phyloP scores from a whole-genome alignment of 768 basidiomycete species.

The Termitomyces sp. region DNA sequence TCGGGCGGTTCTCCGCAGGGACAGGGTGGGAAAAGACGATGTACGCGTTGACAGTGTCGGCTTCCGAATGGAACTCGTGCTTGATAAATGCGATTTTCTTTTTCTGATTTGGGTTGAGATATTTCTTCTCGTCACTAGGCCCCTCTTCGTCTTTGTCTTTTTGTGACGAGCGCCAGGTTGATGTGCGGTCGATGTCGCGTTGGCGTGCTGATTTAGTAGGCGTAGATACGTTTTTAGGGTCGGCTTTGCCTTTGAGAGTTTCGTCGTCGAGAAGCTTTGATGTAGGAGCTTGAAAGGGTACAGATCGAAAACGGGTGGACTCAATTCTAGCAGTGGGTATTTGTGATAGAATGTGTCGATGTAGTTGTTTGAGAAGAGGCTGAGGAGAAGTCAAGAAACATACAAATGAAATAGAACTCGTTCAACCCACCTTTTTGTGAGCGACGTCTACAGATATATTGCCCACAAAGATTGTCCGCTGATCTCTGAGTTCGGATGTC shows the following conservation, averaged over 20 bases:
- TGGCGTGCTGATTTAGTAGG: constrained; percentile 29
- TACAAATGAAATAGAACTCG: background rate
- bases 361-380: constrained; percentile 73
- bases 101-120: constrained; percentile 80
- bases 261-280: constrained; percentile 47
- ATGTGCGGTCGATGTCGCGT: constrained; percentile 55
- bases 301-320: constrained; percentile 88
- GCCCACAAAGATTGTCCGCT: constrained; percentile 87
- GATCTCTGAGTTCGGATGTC: constrained; percentile 65
- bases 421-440: constrained; percentile 59
- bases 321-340: constrained; percentile 81
- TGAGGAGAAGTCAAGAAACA: constrained; percentile 23
- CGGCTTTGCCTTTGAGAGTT: constrained; percentile 25
- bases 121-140: constrained; percentile 52
- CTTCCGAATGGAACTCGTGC: constrained; percentile 78
- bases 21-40: constrained; percentile 79
- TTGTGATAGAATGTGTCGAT: constrained; percentile 67
- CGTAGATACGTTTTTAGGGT: constrained; percentile 18
- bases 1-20: constrained; percentile 32
- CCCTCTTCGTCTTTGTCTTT: constrained; percentile 35
- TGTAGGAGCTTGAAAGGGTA: constrained; percentile 85
- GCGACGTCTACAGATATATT: constrained; percentile 78
- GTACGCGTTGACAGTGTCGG: constrained; percentile 80
- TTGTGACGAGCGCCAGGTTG: constrained; percentile 47
- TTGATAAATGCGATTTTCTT: constrained; percentile 94